A percentile compares a stretch with the other conserved stretches of the same genome.
These are phyloP conservation scores for Thecaphora thlaspeos DNA, from an alignment of 1,284 basidiomycete species.

Conservation along the genomic window DNA sequence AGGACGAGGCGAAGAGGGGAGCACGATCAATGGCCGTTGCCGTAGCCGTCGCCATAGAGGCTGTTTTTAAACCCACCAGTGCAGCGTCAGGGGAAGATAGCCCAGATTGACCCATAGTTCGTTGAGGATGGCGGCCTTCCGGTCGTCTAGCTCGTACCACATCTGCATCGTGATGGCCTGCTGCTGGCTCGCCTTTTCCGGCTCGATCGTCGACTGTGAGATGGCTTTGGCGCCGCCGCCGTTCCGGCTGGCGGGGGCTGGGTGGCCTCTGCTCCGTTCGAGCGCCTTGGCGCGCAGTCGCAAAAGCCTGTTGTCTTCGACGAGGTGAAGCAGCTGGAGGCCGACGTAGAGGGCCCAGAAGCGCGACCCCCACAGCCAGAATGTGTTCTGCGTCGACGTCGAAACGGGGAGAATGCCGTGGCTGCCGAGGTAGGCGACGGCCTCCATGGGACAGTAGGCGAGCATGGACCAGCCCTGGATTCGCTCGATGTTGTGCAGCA, in stretches of 20 bases:
- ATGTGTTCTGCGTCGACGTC: conserved; percentile 29
- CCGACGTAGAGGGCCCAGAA: conserved; percentile 55
- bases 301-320: conserved; percentile 55
- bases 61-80: conserved; percentile 80
- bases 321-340: conserved; percentile 52
- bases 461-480: conserved; percentile 57
- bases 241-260: conserved; percentile 30
- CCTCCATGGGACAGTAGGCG: conserved; percentile 55
- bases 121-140: conserved; percentile 71
- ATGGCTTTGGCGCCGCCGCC: neutral
- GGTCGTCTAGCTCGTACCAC: conserved; percentile 57
- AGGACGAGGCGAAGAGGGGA: too few species aligned
- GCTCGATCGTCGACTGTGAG: too few species aligned
- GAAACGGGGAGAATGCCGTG: conserved; percentile 50
- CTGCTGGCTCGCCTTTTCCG: conserved; percentile 38
- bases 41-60: too few species aligned
- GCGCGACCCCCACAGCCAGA: conserved; percentile 48
- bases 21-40: too few species aligned
- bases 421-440: conserved; percentile 51
- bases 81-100: conserved; percentile 76
- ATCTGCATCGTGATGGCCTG: conserved; percentile 47
- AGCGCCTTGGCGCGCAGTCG: conserved; percentile 52
- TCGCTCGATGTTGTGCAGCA: conserved; percentile 54
- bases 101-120: conserved; percentile 73
- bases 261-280: conserved; percentile 51